Percentiles rank a stretch among this genome's conserved stretches.
These are phyloP conservation scores for Cephalotrichum gorgonifer DNA, from an alignment of 2,329 filamentous ascomycete species.

Conservation along the genomic window DNA sequence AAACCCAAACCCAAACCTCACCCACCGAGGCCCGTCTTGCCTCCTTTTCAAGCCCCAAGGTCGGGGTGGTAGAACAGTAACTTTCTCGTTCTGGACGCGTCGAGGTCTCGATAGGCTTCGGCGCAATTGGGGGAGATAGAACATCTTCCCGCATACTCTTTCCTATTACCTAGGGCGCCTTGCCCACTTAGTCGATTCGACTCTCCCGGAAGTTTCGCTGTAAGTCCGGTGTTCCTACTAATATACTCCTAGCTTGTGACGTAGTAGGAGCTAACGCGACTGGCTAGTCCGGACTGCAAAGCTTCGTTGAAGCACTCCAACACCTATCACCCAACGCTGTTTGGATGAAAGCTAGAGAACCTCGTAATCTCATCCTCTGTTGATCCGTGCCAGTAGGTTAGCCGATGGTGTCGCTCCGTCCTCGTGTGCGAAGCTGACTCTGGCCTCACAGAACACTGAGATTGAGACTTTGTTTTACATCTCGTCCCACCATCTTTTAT, in stretches of 20 bases:
- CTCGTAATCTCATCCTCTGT: background rate
- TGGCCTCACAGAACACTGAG: background rate
- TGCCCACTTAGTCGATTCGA: constrained; percentile 2
- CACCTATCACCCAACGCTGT: background rate
- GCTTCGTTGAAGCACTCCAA: constrained; percentile 2
- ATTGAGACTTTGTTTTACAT: background rate
- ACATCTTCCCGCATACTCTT: background rate
- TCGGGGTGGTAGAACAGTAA: constrained; percentile 35
- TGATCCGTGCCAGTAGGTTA: no score
- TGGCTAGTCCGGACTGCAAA: background rate
- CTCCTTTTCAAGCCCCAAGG: constrained; percentile 38
- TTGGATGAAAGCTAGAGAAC: background rate
- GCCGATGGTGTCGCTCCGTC: no score
- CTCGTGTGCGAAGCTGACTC: background rate
- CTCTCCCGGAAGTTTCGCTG: constrained; percentile 1
- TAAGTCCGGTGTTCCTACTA: background rate
- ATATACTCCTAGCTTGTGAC: background rate
- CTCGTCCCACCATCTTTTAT: no score
- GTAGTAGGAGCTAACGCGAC: background rate
- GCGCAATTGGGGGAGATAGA: constrained; percentile 7
- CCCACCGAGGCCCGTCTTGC: constrained; percentile 1
- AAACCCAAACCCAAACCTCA: background rate
- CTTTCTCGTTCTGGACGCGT: constrained; percentile 9
- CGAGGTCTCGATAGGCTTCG: constrained; percentile 7
- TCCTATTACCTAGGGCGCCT: background rate